phyloP scores from a whole-genome alignment of 2,329 filamentous ascomycete species.

The Pseudofabraea citricarpa region DNA sequence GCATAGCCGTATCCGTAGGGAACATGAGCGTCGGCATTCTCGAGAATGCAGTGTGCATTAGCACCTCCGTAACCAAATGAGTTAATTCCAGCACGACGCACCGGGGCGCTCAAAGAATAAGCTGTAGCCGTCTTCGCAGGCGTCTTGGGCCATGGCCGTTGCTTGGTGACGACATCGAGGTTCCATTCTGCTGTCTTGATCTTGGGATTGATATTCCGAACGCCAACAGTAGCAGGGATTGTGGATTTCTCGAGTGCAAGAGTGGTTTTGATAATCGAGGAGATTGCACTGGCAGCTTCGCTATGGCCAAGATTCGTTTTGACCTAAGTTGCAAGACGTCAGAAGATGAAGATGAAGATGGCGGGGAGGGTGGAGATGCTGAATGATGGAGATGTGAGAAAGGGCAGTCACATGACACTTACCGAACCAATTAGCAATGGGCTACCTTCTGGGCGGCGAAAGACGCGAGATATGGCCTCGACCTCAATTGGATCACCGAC shows the following conservation, averaged over 20 bases:
- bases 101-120: neutral
- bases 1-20: neutral
- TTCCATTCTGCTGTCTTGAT: constrained; percentile 29
- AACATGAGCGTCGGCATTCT: constrained; percentile 11
- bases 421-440: constrained; percentile 2
- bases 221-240: constrained; percentile 1
- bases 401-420: neutral
- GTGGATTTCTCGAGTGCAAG: constrained; percentile 9
- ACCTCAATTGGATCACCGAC: constrained; percentile 9
- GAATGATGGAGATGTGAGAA: neutral
- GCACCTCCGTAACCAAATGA: constrained; percentile 39
- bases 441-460: neutral
- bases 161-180: constrained; percentile 17
- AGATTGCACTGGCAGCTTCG: constrained; percentile 9
- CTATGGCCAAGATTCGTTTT: constrained; percentile 20
- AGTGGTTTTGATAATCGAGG: constrained; percentile 15
- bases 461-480: neutral
- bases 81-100: constrained; percentile 7
- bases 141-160: neutral
- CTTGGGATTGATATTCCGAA: neutral
- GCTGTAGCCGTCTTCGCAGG: neutral
- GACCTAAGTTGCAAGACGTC: too few relatives aligned
- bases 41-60: constrained; percentile 37
- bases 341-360: too few relatives aligned
- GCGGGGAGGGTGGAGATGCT: constrained; percentile 1